A percentile compares a stretch with the other conserved stretches of the same genome.
Conservation (phyloP, 331 rosid genomes). For the Cydonia oblonga region DNA sequence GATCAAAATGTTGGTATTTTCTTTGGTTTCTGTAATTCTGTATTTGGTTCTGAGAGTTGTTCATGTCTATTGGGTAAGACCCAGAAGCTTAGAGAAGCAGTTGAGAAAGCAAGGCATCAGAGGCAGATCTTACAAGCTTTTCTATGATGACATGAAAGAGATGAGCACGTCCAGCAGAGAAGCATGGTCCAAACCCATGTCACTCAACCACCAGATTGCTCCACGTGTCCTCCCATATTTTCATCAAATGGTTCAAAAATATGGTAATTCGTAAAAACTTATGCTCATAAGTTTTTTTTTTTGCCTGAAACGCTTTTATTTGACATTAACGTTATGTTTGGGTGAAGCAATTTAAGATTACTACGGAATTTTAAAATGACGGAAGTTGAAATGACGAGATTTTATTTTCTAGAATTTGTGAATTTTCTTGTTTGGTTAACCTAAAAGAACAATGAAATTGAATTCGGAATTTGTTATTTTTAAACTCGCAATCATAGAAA, state of each 20-base stretch:
- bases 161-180: conserved; percentile 3
- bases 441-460: too few relatives aligned
- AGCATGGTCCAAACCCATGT: conserved; percentile 25
- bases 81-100: conserved; percentile 18
- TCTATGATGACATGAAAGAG: conserved; percentile 27
- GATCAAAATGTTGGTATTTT: conserved; percentile 5
- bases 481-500: too few relatives aligned
- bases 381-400: too few relatives aligned
- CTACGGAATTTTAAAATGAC: too few relatives aligned
- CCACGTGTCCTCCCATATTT: conserved; percentile 32
- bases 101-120: conserved; percentile 25
- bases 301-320: too few relatives aligned
- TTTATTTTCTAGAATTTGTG: too few relatives aligned
- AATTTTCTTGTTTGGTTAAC: too few relatives aligned
- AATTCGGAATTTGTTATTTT: too few relatives aligned
- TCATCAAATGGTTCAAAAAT: conserved; percentile 14
- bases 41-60: conserved; percentile 1
- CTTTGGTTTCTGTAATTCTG: neutral
- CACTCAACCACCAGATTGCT: conserved; percentile 19
- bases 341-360: too few relatives aligned
- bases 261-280: conserved; percentile 10
- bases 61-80: conserved; percentile 26
- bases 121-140: conserved; percentile 29
- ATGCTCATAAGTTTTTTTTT: too few relatives aligned
- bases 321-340: too few relatives aligned